Evolutionary conservation across 2,329 filamentous ascomycete species (phyloP), one percentile per base, ranked within the genome.

Genomic region (Ophiocordyceps robertsii): DNA sequence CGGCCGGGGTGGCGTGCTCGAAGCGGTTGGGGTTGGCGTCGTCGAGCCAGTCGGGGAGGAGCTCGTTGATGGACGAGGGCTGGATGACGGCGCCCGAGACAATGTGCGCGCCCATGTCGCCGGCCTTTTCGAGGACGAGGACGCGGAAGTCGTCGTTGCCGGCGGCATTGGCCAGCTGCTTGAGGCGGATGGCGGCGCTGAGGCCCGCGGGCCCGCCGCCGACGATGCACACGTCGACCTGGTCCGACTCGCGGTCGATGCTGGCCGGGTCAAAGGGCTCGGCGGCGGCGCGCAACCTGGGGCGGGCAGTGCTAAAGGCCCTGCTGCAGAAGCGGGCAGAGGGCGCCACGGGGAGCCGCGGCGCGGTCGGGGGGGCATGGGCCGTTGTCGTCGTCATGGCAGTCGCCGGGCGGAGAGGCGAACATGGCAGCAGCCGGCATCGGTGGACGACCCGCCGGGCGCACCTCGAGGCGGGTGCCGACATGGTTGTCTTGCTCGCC

Each of bases 61-160:
- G 75, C 63, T 96, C 90, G 52, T 92, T 77, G 53, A 98, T 75
- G 3, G 89, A 84, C 29, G 78, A 80, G 3, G 92, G 90, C 62
- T 98, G 80, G 51, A 98, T 82, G 39, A 98, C 92, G 55, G 95
- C 94, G 46, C 92, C 92, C 16, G 90, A 96, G 32, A 98, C 73
- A 48, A 95, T 94, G 62, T 98, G 92, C 27, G 89, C 89, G 42
- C 92, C 92, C 46, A 98, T 67, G 61, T 98, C 92, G 48, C 89
- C 87, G 3, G 92, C 88, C 66, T 98, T 98, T 61, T 98, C 92
- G 46, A 98, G 70, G 32, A 98, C 68, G 44, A 98, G 68, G 11
- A 98, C 90, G 30, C 92, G 76, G 60, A 98, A 96, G 48, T 95
- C 89, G 48, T 96, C 88, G 62, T 96, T 94, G 48, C 92, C 90